These are phyloP conservation scores for Colletotrichum melonis DNA, from an alignment of 2,329 filamentous ascomycete genomes.

Conservation along the genomic window DNA sequence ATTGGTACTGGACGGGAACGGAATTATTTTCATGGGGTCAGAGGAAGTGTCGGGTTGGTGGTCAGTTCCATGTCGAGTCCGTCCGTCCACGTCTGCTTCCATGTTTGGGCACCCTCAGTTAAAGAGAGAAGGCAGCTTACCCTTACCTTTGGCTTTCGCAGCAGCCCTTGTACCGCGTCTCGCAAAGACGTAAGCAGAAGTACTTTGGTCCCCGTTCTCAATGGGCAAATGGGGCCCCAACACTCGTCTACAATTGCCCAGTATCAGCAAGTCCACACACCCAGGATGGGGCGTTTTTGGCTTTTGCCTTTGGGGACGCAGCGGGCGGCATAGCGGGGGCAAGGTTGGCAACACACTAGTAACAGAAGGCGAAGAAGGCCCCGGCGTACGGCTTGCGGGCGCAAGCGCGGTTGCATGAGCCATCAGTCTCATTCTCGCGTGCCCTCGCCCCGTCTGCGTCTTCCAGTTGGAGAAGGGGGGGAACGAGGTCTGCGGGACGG, in stretches of 20 bases:
- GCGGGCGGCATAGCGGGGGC: conserved; percentile 32
- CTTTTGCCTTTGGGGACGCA: conserved; percentile 30
- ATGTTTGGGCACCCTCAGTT: conserved; percentile 22
- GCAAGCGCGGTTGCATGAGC: conserved; percentile 29
- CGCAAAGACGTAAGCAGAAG: not conserved
- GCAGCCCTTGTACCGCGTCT: not conserved
- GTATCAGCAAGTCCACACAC: conserved; percentile 11
- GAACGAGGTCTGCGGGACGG: not conserved
- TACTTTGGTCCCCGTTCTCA: not conserved
- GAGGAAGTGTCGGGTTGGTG: conserved; percentile 28
- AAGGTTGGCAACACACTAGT: conserved; percentile 30
- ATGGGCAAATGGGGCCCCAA: not conserved
- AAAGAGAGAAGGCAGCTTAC: conserved; percentile 29
- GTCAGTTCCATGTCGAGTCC: conserved; percentile 21
- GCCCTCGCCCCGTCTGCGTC: conserved; percentile 3
- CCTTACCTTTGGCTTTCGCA: conserved; percentile 16
- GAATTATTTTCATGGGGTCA: conserved; percentile 31
- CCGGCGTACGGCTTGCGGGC: conserved; percentile 22
- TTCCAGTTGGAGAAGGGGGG: not conserved
- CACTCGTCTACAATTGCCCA: conserved; percentile 20
- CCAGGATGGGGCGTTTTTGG: conserved; percentile 29
- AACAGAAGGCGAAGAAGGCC: conserved; percentile 24
- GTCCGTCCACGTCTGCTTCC: conserved; percentile 9
- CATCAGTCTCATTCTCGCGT: conserved; percentile 29
- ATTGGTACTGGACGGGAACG: conserved; percentile 21